Evolutionary conservation across 306 rosid genomes (phyloP).

Genomic region (Abrus precatorius): DNA sequence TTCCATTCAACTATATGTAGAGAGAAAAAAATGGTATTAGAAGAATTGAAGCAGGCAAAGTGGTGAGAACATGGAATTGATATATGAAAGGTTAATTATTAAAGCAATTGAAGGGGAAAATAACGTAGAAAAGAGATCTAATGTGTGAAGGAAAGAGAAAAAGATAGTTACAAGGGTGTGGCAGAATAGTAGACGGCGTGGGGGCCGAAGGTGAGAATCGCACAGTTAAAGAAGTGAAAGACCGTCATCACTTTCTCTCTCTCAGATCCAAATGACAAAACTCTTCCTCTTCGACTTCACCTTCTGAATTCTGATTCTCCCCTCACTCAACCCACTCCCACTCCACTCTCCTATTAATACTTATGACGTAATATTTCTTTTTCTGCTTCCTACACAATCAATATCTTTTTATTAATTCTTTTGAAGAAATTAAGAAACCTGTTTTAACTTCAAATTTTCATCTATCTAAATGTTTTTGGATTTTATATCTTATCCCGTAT

Average conservation of each 20-base stretch:
- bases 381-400: not conserved
- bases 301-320: not conserved
- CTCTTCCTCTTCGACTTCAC: slow-evolving; percentile 23
- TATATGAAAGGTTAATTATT: not conserved
- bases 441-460: not conserved
- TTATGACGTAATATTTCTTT: slow-evolving; percentile 18
- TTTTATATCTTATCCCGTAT: too few species aligned
- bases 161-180: slow-evolving; percentile 74
- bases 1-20: not conserved
- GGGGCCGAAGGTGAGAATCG: slow-evolving; percentile 97
- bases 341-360: not conserved
- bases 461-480: not conserved
- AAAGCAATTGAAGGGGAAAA: not conserved
- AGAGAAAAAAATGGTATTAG: not conserved
- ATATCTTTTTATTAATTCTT: not conserved
- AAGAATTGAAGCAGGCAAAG: not conserved
- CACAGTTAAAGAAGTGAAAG: slow-evolving; percentile 98
- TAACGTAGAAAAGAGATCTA: not conserved
- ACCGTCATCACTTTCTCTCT: slow-evolving; percentile 70
- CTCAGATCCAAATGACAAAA: slow-evolving; percentile 3
- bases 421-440: not conserved
- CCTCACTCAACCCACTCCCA: not conserved
- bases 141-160: not conserved
- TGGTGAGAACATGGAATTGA: not conserved
- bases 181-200: slow-evolving; percentile 99